Percentiles rank a stretch among this genome's conserved stretches.
Evolutionary conservation across 164 flowering plant genomes (phyloP).

Genomic region (Umbilicus rupestris): DNA sequence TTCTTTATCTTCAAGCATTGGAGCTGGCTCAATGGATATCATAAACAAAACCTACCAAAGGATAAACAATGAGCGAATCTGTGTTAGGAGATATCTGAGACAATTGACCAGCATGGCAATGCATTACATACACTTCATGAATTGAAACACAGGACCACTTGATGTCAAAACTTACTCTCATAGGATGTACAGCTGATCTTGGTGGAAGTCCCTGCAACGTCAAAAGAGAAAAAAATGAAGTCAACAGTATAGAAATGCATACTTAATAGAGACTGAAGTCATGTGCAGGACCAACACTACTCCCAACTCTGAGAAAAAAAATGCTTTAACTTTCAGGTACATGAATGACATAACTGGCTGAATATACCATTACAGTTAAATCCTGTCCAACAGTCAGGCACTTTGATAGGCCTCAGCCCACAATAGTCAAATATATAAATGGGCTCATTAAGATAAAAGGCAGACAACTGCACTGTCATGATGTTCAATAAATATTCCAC

Average conservation of each 20-base stretch:
- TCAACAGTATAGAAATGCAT: neutral
- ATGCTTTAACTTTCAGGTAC: neutral
- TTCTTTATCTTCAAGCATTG: constrained; percentile 99
- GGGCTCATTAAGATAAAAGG: neutral
- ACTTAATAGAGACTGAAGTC: neutral
- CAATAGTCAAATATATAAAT: neutral
- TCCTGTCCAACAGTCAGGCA: neutral
- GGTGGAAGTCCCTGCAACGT: constrained; percentile 91
- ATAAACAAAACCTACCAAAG: constrained; percentile 75
- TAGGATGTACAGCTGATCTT: constrained; percentile 92
- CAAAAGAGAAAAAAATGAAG: neutral
- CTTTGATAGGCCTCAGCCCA: neutral
- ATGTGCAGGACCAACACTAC: neutral
- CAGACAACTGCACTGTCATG: neutral
- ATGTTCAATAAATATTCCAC: neutral
- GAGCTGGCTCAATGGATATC: constrained; percentile 97
- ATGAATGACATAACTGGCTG: neutral
- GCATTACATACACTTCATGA: neutral
- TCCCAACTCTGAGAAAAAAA: neutral
- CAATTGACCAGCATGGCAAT: neutral
- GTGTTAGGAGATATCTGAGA: neutral
- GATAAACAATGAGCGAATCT: constrained; percentile 8
- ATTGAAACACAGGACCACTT: neutral
- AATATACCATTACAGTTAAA: neutral
- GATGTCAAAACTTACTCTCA: constrained; percentile 75